Conservation (phyloP, 371 early-diverging fungal species). For the Mortierella sp. region DNA sequence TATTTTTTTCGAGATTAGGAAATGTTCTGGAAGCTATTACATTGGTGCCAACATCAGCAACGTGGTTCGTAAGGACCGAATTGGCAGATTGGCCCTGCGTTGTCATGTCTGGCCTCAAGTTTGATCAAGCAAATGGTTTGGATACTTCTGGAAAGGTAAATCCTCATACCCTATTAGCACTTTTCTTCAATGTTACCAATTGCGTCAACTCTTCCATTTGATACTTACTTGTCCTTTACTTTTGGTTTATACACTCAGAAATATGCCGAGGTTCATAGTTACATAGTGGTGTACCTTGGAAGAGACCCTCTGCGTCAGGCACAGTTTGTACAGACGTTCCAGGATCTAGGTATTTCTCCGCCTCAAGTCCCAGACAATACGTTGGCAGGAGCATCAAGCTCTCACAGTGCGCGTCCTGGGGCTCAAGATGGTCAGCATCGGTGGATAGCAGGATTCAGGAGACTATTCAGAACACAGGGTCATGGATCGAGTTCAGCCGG, state of each 20-base stretch:
- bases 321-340: conserved; percentile 47
- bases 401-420: not conserved
- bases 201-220: not conserved
- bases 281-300: conserved; percentile 50
- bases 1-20: conserved; percentile 19
- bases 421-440: conserved; percentile 23
- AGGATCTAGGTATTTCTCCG: conserved; percentile 49
- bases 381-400: not conserved
- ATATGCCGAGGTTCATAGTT: conserved; percentile 46
- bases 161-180: not conserved
- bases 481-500: not conserved
- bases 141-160: conserved; percentile 46
- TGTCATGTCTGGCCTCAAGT: conserved; percentile 51
- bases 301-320: conserved; percentile 45
- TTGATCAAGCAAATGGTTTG: conserved; percentile 46
- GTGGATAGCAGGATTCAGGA: conserved; percentile 55
- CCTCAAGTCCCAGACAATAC: conserved; percentile 16
- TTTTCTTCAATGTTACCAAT: not conserved
- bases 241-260: conserved; percentile 15
- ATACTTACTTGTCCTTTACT: not conserved
- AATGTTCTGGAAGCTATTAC: conserved; percentile 51
- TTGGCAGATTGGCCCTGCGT: conserved; percentile 58
- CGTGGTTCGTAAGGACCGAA: conserved; percentile 51
- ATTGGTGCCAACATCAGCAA: conserved; percentile 45
- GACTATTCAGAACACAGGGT: conserved; percentile 40